Base-by-base conservation (phyloP, 176 grass and related monocot genomes). In the Oropetium thomaeum region DNA sequence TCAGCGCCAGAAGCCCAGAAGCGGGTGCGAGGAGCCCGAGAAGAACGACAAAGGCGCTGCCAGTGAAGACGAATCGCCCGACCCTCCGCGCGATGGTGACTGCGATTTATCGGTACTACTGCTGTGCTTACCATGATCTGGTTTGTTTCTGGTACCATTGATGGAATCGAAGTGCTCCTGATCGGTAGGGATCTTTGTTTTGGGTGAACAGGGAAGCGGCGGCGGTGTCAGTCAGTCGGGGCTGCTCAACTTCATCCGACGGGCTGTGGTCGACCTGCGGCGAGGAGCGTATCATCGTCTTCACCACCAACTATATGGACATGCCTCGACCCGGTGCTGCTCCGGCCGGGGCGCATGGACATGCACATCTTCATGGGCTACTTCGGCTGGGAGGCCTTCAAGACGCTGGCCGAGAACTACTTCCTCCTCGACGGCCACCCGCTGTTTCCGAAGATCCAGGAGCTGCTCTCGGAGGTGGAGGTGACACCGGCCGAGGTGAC, bases 301-400 rank as follows among this genome's bases (percentile, higher is more conserved):
- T 87, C 67, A 90, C 84, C 1, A 87, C 88, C 13, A 90, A 90
- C 53, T 77, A 90, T 48, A 52, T 81, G 17, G 84, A 90, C 13
- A n/a, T 78, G 82, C 55, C 62, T 90, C 37, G 88, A 90, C 62
- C 84, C 80, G 34, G 84, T 80, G n/a, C 84, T 90, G 45, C 78
- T 90, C 30, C 72, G 88, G 17, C 75, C 69, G 1, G 88, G 88
- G 3, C 86, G 88, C 75, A 87, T 90, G 88, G 84, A 90, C 80
- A 84, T 76, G 80, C 88, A 90, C 75, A 26, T 90, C 32, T 13
- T 87, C 69, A 75, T 87, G 80, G 74, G 45, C 1, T 73, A 87
- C 32, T 90, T 80, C 23, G 20, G 67, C 22, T 70, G 69, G 14
- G 80, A 90, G 31, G 38, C 75, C 0, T 77, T 83, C 64, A 83